Base-by-base conservation (phyloP, 2,329 filamentous ascomycete species). In the Sarocladium kiliense region DNA sequence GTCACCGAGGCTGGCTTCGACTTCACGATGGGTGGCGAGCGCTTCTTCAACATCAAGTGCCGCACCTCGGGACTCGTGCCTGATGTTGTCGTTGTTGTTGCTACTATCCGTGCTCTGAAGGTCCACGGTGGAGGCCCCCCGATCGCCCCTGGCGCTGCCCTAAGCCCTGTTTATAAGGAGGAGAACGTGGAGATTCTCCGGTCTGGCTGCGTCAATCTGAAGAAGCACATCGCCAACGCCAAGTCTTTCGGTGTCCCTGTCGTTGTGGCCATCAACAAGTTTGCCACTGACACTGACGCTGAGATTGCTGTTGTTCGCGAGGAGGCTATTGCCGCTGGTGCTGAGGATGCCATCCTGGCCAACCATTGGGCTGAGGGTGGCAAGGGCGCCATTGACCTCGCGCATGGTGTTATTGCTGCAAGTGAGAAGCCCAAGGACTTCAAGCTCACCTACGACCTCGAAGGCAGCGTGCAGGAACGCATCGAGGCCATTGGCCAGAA, bases 11-110 rank as follows among this genome's bases (percentile, higher is more conserved):
- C 94, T 54, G 94, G 94, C 10, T 99, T 99, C 71, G 94, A 99
- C 74, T 99, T 99, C 76, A 97, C 94, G 65, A 99, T 99, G 94
- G 94, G 94, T 61, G 94, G 94, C 60, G 94, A 99, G 80, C 88
- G 94, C 54, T 99, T 99, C 81, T 97, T 99, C 85, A 97, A 99
- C 78, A 97, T 99, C 80, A 99, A 99, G 81, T 97, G 94, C 77
- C 88, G 94, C 58, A 89, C 91, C 10, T 97, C 93, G 5, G 93
- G 93, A 23, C 86, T 99, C 45, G 84, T 91, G 2, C 94, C 94
- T 2, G 94, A 99, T 66, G 90, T 91, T 1, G 92, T 96, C 6
- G 91, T 99, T 44, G 86, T 99, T 57, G 94, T 99, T 36, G 93
- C 94, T 23, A 99, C 94, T 2, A 89, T 99, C 45, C 88, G 94